Percentiles rank a stretch among this genome's conserved stretches.
Conservation (phyloP, 164 flowering plant genomes). For the Nymphaea thermarum region DNA sequence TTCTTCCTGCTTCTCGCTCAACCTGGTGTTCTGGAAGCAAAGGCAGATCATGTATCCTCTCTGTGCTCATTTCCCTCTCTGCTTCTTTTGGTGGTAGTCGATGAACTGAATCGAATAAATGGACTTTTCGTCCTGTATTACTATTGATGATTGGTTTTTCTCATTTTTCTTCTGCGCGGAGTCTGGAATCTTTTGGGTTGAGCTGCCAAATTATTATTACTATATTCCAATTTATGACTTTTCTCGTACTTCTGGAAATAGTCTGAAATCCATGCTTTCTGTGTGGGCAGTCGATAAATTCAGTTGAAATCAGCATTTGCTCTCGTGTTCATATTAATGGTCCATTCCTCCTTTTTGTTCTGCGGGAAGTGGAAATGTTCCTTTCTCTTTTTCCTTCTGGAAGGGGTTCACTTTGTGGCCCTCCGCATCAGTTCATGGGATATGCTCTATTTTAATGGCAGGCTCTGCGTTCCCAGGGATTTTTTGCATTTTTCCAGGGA, state of each 20-base stretch:
- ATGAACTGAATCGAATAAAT: not conserved
- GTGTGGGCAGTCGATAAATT: not conserved
- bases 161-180: not conserved
- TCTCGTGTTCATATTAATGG: too few relatives aligned
- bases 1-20: too few relatives aligned
- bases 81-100: not conserved
- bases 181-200: not conserved
- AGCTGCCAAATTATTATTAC: not conserved
- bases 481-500: not conserved
- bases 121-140: not conserved
- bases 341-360: not conserved
- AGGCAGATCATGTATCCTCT: not conserved
- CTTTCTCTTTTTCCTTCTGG: not conserved
- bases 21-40: too few relatives aligned
- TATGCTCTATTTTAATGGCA: not conserved
- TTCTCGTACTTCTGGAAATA: not conserved
- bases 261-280: not conserved
- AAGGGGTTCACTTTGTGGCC: too few relatives aligned
- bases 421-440: too few relatives aligned
- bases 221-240: not conserved
- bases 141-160: not conserved
- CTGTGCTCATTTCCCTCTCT: not conserved
- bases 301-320: too few relatives aligned
- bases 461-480: not conserved
- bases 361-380: not conserved